Conservation (phyloP, 345 rosid genomes). For the Triadica sebifera region DNA sequence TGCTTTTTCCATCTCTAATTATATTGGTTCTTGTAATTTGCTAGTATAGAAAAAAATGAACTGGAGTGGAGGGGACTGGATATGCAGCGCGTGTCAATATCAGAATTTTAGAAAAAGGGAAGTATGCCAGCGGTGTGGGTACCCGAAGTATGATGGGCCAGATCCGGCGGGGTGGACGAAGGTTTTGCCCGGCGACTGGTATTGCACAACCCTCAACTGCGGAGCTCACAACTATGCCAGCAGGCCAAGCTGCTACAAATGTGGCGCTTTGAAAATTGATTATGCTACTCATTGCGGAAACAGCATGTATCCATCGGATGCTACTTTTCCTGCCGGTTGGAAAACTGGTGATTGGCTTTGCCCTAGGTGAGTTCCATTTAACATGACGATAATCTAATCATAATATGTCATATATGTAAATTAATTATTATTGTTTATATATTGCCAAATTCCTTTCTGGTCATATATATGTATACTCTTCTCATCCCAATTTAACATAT, state of each 20-base stretch:
- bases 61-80: conserved; percentile 84
- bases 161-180: conserved; percentile 54
- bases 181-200: conserved; percentile 71
- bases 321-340: conserved; percentile 54
- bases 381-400: too few relatives aligned
- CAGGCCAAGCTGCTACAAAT: conserved; percentile 60
- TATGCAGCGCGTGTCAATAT: conserved; percentile 69
- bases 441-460: too few relatives aligned
- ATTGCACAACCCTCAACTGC: conserved; percentile 57
- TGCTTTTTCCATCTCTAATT: too few relatives aligned
- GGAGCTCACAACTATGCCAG: conserved; percentile 80
- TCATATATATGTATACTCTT: too few relatives aligned
- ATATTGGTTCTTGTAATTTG: not conserved
- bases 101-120: conserved; percentile 75
- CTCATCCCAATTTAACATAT: too few relatives aligned
- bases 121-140: conserved; percentile 61
- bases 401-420: too few relatives aligned
- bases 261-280: conserved; percentile 54
- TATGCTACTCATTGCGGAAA: not conserved
- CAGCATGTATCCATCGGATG: not conserved
- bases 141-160: conserved; percentile 68
- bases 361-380: conserved; percentile 39
- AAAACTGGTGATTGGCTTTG: conserved; percentile 88
- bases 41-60: conserved; percentile 42
- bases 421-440: too few relatives aligned